A percentile compares a stretch with the other conserved stretches of the same genome.
Conservation (phyloP, 2,329 filamentous ascomycete genomes). For the Pseudopithomyces chartarum region DNA sequence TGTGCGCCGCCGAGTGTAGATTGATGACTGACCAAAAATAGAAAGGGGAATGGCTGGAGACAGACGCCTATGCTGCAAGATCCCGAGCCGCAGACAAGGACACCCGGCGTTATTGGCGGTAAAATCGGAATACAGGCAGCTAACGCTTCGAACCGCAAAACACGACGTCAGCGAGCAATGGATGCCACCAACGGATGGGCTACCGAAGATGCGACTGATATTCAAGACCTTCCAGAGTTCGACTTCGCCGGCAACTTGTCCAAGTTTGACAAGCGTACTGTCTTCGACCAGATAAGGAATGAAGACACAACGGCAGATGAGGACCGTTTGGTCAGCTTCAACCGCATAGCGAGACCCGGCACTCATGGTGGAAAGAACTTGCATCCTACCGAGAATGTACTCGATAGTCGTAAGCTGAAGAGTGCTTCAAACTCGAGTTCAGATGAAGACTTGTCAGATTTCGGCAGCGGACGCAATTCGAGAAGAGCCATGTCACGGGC, state of each 20-base stretch:
- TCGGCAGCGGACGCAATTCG: constrained; percentile 45
- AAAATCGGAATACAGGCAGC: constrained; percentile 44
- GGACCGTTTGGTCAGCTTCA: constrained; percentile 88
- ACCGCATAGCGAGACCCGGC: constrained; percentile 63
- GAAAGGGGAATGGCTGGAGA: constrained; percentile 68
- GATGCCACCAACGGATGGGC: constrained; percentile 83
- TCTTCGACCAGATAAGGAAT: constrained; percentile 90
- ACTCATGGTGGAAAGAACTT: constrained; percentile 78
- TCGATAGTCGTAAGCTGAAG: constrained; percentile 60
- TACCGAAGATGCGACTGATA: constrained; percentile 93
- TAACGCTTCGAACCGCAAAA: constrained; percentile 46
- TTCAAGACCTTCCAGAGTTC: constrained; percentile 91
- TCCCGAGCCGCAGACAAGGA: constrained; percentile 46
- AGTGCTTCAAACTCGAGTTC: constrained; percentile 41
- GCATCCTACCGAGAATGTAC: constrained; percentile 88
- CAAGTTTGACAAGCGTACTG: constrained; percentile 90
- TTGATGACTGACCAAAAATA: constrained; percentile 24
- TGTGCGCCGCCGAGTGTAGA: not conserved
- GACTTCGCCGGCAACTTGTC: constrained; percentile 89
- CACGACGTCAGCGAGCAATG: constrained; percentile 54
- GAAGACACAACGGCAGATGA: constrained; percentile 90
- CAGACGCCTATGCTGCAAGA: constrained; percentile 71
- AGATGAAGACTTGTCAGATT: constrained; percentile 44
- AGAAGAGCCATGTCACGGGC: constrained; percentile 46
- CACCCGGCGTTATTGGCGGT: constrained; percentile 46